Base-by-base conservation (phyloP, 305 asterid species). In the Plantago lanceolata region DNA sequence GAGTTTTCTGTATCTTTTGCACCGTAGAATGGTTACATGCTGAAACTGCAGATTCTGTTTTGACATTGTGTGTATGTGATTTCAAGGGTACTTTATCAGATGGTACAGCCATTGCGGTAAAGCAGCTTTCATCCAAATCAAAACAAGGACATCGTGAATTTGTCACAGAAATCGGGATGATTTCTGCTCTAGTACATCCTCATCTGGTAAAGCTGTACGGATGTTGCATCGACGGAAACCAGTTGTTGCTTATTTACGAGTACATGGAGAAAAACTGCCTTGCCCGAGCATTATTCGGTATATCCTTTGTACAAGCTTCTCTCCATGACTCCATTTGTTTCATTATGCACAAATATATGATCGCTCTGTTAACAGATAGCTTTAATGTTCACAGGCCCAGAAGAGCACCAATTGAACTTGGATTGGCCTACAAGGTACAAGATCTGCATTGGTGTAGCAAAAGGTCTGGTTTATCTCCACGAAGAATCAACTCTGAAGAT, bases 101-200 rank as follows among this genome's bases (percentile, higher is more conserved):
- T 77, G 94, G 95, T 18, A 77, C 81, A 2, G 71, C 81, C 12
- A 82, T 91, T 40, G 98, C 98, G 45, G 96, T 91, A 19, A 88
- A 91, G 81, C 98, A 88, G 71, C 89, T 88, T 47, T 91, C 97
- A 1, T 67, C 97, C 37, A 91, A 82, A 77, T 91, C 96, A 3
- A 91, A 77, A 75, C 98, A 91, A 76, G 98, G 98, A 69, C 88
- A 86, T 58, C 90, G 95, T 0, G 96, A 90, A 75, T 90, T 90
- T 67, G 81, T 90, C 33, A 88, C 70, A 63, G 97, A 90, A 78
- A 86, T 90, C 47, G 97, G 97, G 73, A 90, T 90, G 97, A 88
- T 90, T 75, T 84, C 97, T 56, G 94, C 96, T 51, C 65, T 90
- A 17, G 95, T 84, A 65, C 97, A 90, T 64, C 92, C 89, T 40